Conservation (phyloP, 371 early-diverging fungal species). For the Mucor lusitanicus region DNA sequence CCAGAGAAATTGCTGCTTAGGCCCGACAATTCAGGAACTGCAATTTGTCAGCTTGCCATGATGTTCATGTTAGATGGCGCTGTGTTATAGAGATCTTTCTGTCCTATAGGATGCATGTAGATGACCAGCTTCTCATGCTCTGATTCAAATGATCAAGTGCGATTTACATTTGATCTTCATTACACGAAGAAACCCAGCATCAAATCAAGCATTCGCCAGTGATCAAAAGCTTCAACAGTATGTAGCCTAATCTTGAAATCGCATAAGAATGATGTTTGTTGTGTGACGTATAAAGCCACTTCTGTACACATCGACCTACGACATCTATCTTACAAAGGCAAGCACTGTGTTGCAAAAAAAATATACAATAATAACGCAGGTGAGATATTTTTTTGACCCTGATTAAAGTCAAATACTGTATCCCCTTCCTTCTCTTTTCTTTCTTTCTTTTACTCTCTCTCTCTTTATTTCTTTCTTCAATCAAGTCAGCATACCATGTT, state of each 20-base stretch:
- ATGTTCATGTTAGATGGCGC: too few species aligned
- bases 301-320: background rate
- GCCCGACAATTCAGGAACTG: too few species aligned
- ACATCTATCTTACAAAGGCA: background rate
- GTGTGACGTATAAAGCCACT: slow-evolving; percentile 1
- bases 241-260: background rate
- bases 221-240: too few species aligned
- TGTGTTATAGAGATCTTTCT: too few species aligned
- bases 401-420: background rate
- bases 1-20: too few species aligned
- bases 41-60: too few species aligned
- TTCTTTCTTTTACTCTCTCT: background rate
- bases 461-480: background rate
- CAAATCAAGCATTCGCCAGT: too few species aligned
- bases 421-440: background rate
- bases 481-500: background rate
- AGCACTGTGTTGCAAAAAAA: background rate
- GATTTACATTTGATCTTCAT: too few species aligned
- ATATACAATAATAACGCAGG: background rate
- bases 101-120: too few species aligned
- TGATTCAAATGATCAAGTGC: too few species aligned
- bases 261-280: background rate
- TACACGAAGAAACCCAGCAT: too few species aligned
- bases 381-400: background rate
- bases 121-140: too few species aligned